Percentiles rank a stretch among this genome's conserved stretches.
phyloP scores from a whole-genome alignment of 208 protist genomes.

The Trypanosomatidae sp. region DNA sequence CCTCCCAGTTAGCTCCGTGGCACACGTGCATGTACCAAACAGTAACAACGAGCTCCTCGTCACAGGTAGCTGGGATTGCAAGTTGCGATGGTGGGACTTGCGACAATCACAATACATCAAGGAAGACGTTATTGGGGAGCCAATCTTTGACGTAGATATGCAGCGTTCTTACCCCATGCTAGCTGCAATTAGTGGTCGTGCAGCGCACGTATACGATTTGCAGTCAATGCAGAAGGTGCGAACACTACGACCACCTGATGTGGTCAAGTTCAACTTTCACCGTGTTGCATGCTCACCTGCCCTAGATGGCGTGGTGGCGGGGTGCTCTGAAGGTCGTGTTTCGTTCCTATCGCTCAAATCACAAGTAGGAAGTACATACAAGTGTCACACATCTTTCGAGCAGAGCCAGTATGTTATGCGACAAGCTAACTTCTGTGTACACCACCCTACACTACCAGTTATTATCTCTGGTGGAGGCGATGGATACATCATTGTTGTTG shows the following conservation, averaged over 20 bases:
- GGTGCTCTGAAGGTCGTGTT: slow-evolving; percentile 59
- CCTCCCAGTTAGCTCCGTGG: slow-evolving; percentile 63
- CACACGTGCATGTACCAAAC: slow-evolving; percentile 25
- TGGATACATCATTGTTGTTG: slow-evolving; percentile 26
- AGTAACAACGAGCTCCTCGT: slow-evolving; percentile 40
- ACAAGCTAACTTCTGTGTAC: slow-evolving; percentile 65
- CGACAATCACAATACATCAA: slow-evolving; percentile 39
- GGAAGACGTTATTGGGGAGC: slow-evolving; percentile 54
- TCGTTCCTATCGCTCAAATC: slow-evolving; percentile 34
- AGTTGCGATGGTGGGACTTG: slow-evolving; percentile 77
- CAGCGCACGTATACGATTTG: slow-evolving; percentile 51
- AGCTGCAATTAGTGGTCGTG: slow-evolving; percentile 43
- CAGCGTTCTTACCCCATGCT: slow-evolving; percentile 41
- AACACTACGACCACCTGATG: slow-evolving; percentile 23
- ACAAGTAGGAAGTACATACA: slow-evolving; percentile 41
- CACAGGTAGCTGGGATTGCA: slow-evolving; percentile 79
- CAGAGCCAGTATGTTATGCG: slow-evolving; percentile 24
- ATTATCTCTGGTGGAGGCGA: slow-evolving; percentile 60
- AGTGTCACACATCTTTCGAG: slow-evolving; percentile 30
- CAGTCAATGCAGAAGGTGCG: slow-evolving; percentile 34
- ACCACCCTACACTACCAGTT: slow-evolving; percentile 23
- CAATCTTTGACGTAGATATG: slow-evolving; percentile 63
- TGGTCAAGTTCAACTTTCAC: slow-evolving; percentile 58
- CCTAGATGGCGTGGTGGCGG: slow-evolving; percentile 43
- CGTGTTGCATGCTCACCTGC: slow-evolving; percentile 46